A percentile compares a stretch with the other conserved stretches of the same genome.
Conservation (phyloP, 257 asterid species). For the Ocimum tenuiflorum region DNA sequence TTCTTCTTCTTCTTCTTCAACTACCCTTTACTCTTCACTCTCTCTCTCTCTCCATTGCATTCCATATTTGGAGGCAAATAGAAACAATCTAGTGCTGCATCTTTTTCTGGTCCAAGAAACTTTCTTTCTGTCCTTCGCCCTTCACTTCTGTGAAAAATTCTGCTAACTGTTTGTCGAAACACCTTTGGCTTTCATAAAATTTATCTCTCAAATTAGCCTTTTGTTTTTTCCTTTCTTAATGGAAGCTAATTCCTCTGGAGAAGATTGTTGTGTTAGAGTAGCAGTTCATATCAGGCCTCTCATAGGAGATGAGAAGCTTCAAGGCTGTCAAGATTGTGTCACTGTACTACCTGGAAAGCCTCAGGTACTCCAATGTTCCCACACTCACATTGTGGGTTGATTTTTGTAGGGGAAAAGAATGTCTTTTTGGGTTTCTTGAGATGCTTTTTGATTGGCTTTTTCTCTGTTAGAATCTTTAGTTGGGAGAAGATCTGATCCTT, state of each 20-base stretch:
- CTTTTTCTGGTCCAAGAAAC: slow-evolving; percentile 49
- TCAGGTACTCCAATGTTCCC: slow-evolving; percentile 71
- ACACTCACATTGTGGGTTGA: slow-evolving; percentile 34
- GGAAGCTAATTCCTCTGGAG: slow-evolving; percentile 68
- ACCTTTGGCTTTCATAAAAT: slow-evolving; percentile 23
- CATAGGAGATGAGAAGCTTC: slow-evolving; percentile 91
- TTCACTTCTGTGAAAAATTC: slow-evolving; percentile 22
- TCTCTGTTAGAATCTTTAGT: slow-evolving; percentile 9
- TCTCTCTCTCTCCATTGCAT: slow-evolving; percentile 11
- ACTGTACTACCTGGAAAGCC: slow-evolving; percentile 74
- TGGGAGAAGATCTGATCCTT: slow-evolving; percentile 46
- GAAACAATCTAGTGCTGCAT: slow-evolving; percentile 39
- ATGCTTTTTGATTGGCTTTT: slow-evolving; percentile 22
- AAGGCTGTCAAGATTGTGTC: slow-evolving; percentile 96
- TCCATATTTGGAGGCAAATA: slow-evolving; percentile 15
- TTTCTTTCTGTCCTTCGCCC: slow-evolving; percentile 22
- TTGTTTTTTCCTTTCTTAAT: slow-evolving; percentile 26
- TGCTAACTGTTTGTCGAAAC: slow-evolving; percentile 31
- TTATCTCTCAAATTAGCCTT: background rate
- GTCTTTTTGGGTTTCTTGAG: slow-evolving; percentile 5
- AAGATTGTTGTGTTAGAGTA: slow-evolving; percentile 94
- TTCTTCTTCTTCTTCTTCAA: slow-evolving; percentile 50
- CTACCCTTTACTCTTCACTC: slow-evolving; percentile 41
- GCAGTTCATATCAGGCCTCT: slow-evolving; percentile 95
- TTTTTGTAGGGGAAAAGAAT: slow-evolving; percentile 1